A percentile compares a stretch with the other conserved stretches of the same genome.
These are phyloP conservation scores for Metschnikowia amazonensis DNA, from an alignment of 805 yeast genomes.

Conservation along the genomic window DNA sequence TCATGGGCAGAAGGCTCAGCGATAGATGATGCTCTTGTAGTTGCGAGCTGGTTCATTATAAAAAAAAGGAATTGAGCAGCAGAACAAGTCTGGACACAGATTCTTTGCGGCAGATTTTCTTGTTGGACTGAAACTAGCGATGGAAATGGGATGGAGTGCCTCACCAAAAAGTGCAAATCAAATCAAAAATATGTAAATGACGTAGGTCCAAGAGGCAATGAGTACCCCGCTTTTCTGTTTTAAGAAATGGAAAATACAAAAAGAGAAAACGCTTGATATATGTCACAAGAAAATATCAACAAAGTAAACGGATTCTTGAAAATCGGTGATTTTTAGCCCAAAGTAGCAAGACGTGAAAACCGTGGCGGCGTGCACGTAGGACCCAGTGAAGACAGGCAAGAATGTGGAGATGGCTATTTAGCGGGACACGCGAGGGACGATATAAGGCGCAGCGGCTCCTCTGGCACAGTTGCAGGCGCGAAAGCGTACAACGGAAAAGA, in stretches of 20 bases:
- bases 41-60: background rate
- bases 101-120: background rate
- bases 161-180: background rate
- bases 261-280: no score
- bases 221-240: slow-evolving; percentile 3
- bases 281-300: background rate
- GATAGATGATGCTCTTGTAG: background rate
- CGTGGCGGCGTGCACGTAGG: background rate
- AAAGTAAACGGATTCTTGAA: no score
- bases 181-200: background rate
- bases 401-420: slow-evolving; percentile 4
- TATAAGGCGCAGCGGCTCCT: slow-evolving; percentile 6
- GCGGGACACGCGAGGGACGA: slow-evolving; percentile 4
- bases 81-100: background rate
- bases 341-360: background rate
- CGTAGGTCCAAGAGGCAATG: background rate
- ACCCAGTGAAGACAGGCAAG: background rate
- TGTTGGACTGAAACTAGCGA: background rate
- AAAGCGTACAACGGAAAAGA: background rate
- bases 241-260: background rate
- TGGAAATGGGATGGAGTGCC: background rate
- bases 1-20: slow-evolving; percentile 2
- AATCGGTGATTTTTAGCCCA: background rate
- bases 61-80: background rate
- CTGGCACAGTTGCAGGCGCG: slow-evolving; percentile 1